These are phyloP conservation scores for Hemileccinum rubropunctum DNA, from an alignment of 768 basidiomycete genomes.

Conservation along the genomic window DNA sequence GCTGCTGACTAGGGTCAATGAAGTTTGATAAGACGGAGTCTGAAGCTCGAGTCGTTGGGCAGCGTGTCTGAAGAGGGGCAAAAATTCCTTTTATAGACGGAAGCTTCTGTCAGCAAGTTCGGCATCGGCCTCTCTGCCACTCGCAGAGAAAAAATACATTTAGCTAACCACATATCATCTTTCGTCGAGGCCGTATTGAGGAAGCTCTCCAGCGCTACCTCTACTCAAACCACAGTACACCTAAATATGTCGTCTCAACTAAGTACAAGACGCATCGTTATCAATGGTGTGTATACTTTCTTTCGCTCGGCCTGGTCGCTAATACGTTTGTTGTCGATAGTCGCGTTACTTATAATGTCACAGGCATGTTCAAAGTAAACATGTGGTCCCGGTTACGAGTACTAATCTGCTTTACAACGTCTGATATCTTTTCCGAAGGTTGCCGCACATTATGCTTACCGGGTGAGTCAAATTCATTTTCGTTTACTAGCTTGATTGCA, in stretches of 20 bases:
- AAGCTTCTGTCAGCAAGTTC: background rate
- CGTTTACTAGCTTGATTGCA: background rate
- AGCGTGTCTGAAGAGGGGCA: too few species aligned
- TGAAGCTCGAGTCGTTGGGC: too few species aligned
- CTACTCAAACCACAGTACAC: background rate
- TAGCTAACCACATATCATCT: background rate
- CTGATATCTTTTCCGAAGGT: constrained; percentile 44
- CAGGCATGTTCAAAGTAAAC: constrained; percentile 39
- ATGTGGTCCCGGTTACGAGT: background rate
- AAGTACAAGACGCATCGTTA: constrained; percentile 41
- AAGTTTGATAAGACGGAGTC: too few species aligned
- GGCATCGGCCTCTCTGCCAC: too few species aligned
- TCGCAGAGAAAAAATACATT: too few species aligned
- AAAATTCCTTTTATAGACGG: constrained; percentile 12
- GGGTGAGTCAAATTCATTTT: constrained; percentile 42
- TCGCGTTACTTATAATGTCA: constrained; percentile 50
- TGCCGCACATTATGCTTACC: constrained; percentile 73
- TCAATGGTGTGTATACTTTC: constrained; percentile 38
- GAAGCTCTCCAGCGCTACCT: background rate
- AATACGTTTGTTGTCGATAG: constrained; percentile 28
- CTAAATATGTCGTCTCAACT: constrained; percentile 27
- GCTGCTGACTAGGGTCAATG: too few species aligned
- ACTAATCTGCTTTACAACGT: constrained; percentile 2
- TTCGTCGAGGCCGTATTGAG: background rate
- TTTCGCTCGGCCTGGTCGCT: constrained; percentile 1